phyloP scores from a whole-genome alignment of 2,329 filamentous ascomycete species.

The Fusarium sp. region DNA sequence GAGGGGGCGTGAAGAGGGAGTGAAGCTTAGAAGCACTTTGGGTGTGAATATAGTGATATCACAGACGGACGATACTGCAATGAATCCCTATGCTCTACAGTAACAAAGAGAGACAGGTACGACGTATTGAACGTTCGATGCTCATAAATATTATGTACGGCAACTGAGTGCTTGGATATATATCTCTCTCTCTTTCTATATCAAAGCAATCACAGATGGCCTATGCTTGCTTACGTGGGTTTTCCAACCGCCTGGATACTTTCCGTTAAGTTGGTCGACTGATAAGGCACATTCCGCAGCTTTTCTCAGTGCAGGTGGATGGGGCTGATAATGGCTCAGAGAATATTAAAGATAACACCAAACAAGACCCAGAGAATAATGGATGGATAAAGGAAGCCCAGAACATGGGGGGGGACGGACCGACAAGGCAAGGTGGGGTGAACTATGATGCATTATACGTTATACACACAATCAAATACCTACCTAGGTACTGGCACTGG shows the following conservation, averaged over 20 bases:
- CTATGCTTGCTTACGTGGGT: not conserved
- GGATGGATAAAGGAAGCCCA: not conserved
- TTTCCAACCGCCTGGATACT: slow-evolving; percentile 17
- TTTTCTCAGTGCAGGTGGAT: not conserved
- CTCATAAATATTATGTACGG: not conserved
- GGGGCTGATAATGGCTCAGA: slow-evolving; percentile 2
- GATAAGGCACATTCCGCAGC: slow-evolving; percentile 10
- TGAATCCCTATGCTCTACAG: slow-evolving; percentile 6
- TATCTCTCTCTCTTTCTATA: not conserved
- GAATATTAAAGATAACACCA: slow-evolving; percentile 9
- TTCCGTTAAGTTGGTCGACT: slow-evolving; percentile 2
- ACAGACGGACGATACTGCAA: slow-evolving; percentile 25
- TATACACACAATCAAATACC: not conserved
- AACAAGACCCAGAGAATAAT: slow-evolving; percentile 8
- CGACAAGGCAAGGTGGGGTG: slow-evolving; percentile 31
- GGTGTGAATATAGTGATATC: slow-evolving; percentile 20
- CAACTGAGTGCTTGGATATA: no score
- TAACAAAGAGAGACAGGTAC: slow-evolving; percentile 9
- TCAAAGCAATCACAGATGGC: not conserved
- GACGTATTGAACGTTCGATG: not conserved
- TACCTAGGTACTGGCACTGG: slow-evolving; percentile 1
- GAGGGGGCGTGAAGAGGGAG: slow-evolving; percentile 31
- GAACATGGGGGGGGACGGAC: slow-evolving; percentile 26
- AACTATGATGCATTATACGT: no score
- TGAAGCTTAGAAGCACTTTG: not conserved